Evolutionary conservation across 192 early-diverging fungal genomes (phyloP).

Genomic region (Diversispora eburnea): DNA sequence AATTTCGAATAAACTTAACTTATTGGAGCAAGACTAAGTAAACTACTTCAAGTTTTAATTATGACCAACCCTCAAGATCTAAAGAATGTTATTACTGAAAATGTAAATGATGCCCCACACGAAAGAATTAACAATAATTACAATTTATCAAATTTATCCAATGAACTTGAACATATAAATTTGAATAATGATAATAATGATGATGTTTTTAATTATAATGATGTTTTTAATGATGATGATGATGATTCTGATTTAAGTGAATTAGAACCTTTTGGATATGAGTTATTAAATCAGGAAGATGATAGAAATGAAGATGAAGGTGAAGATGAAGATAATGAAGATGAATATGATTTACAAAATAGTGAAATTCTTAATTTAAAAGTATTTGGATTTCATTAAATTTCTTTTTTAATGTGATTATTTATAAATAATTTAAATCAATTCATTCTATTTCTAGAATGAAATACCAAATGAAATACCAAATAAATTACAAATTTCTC

Average conservation of each 20-base stretch:
- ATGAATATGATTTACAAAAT: background rate
- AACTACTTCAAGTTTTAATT: no score
- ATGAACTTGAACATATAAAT: background rate
- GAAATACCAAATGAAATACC: background rate
- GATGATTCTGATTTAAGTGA: background rate
- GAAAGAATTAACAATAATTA: no score
- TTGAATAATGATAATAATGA: background rate
- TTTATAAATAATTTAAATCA: background rate
- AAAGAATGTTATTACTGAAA: no score
- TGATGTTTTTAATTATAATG: background rate
- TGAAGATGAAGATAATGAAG: background rate
- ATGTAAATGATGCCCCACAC: no score
- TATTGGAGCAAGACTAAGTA: no score
- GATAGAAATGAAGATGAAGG: background rate
- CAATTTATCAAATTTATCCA: no score
- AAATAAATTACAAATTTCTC: conserved; percentile 2
- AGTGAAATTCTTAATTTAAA: background rate
- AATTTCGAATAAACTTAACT: no score
- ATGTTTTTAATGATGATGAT: background rate
- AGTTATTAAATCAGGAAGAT: background rate
- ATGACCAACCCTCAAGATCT: no score
- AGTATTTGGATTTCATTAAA: background rate
- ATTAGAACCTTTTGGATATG: background rate
- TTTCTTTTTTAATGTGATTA: background rate
- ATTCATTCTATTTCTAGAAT: background rate